Conservation (phyloP, 2,329 filamentous ascomycete genomes). For the Neoascochyta sp. region DNA sequence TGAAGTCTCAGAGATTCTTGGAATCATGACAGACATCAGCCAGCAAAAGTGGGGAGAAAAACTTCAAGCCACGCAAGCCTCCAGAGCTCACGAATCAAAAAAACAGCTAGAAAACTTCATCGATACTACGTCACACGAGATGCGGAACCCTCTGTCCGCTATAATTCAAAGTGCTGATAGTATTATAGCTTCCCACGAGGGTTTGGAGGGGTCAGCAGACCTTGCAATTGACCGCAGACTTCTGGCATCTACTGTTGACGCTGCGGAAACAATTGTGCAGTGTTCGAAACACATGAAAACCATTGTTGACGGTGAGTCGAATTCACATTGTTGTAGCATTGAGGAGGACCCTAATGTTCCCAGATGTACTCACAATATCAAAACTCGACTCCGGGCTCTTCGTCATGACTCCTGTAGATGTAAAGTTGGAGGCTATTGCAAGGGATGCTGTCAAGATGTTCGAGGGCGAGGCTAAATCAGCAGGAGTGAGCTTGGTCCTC, state of each 20-base stretch:
- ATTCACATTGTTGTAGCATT: too few species aligned
- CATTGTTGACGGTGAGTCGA: constrained; percentile 42
- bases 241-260: constrained; percentile 25
- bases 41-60: constrained; percentile 38
- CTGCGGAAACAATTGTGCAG: constrained; percentile 43
- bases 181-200: constrained; percentile 13
- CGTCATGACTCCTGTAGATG: constrained; percentile 40
- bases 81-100: constrained; percentile 18
- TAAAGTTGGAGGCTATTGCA: constrained; percentile 34
- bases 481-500: constrained; percentile 25
- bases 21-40: constrained; percentile 37
- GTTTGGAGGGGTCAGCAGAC: constrained; percentile 4
- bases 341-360: neutral
- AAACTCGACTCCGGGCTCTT: constrained; percentile 45
- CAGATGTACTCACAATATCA: constrained; percentile 42
- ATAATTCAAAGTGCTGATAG: constrained; percentile 44
- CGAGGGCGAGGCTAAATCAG: constrained; percentile 31
- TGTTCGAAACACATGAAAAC: constrained; percentile 47
- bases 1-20: constrained; percentile 30
- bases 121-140: constrained; percentile 39
- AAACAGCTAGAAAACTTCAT: constrained; percentile 29
- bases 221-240: constrained; percentile 12
- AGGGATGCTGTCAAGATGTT: constrained; percentile 39
- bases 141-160: constrained; percentile 44
- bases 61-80: constrained; percentile 25